phyloP scores from a whole-genome alignment of 148 eudicot species.

The Camellia japonica region DNA sequence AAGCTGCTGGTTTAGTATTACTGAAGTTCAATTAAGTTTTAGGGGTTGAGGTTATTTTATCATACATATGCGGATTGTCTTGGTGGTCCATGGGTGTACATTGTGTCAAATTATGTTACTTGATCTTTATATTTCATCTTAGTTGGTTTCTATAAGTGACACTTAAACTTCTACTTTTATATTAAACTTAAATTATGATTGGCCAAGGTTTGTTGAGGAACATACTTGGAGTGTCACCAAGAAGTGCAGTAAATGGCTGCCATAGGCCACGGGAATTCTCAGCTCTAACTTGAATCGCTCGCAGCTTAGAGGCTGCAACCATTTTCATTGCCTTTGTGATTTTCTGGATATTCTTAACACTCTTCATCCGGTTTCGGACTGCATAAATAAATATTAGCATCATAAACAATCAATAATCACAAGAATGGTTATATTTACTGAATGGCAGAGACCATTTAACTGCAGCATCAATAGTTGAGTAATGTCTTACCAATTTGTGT shows the following conservation, averaged over 20 bases:
- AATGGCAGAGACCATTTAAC: neutral
- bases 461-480: neutral
- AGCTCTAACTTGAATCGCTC: constrained; percentile 77
- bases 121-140: too few species aligned
- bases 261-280: constrained; percentile 95
- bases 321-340: constrained; percentile 98
- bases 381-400: constrained; percentile 23
- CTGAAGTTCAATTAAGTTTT: too few species aligned
- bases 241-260: constrained; percentile 98
- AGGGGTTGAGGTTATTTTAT: too few species aligned
- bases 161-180: too few species aligned
- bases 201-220: constrained; percentile 1
- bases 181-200: neutral
- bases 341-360: constrained; percentile 91
- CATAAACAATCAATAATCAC: neutral
- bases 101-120: too few species aligned
- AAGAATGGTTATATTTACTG: neutral
- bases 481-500: constrained; percentile 72
- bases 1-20: too few species aligned
- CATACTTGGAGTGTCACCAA: constrained; percentile 92
- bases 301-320: constrained; percentile 98
- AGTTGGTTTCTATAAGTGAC: too few species aligned
- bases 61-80: too few species aligned
- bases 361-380: constrained; percentile 94
- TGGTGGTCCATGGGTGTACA: too few species aligned